Percentiles rank a stretch among this genome's conserved stretches.
These are phyloP conservation scores for Cucurbita ficifolia DNA, from an alignment of 306 rosid genomes.

Conservation along the genomic window DNA sequence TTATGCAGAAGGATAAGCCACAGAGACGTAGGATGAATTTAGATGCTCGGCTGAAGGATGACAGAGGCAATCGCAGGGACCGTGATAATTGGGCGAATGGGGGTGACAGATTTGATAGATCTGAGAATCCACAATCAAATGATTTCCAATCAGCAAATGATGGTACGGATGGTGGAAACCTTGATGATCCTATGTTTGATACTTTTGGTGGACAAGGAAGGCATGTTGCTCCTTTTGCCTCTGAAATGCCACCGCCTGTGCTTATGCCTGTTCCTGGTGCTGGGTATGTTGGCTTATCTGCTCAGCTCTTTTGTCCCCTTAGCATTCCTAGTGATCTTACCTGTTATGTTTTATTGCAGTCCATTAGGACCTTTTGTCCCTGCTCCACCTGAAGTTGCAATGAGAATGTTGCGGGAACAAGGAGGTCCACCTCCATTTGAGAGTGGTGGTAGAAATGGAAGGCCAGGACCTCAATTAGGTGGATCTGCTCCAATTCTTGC, in stretches of 20 bases:
- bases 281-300: slow-evolving; percentile 44
- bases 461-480: slow-evolving; percentile 59
- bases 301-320: not conserved
- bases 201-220: slow-evolving; percentile 50
- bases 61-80: slow-evolving; percentile 71
- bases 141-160: slow-evolving; percentile 53
- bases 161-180: slow-evolving; percentile 54
- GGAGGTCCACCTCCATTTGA: slow-evolving; percentile 89
- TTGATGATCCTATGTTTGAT: slow-evolving; percentile 78
- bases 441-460: slow-evolving; percentile 55
- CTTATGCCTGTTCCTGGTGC: slow-evolving; percentile 99
- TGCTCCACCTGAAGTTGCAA: slow-evolving; percentile 99
- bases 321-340: not conserved
- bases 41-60: slow-evolving; percentile 75
- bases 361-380: slow-evolving; percentile 99
- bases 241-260: slow-evolving; percentile 88
- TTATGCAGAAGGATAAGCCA: slow-evolving; percentile 59
- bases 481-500: slow-evolving; percentile 79
- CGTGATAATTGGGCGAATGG: slow-evolving; percentile 53
- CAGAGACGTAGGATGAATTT: slow-evolving; percentile 55
- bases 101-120: slow-evolving; percentile 51
- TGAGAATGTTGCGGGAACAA: slow-evolving; percentile 95
- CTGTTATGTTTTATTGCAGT: slow-evolving; percentile 28
- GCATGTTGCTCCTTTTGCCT: slow-evolving; percentile 48
- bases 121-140: slow-evolving; percentile 47